Evolutionary conservation across 2,329 filamentous ascomycete species (phyloP), one percentile per base, ranked within the genome.

Genomic region (Paecilomyces sp.): DNA sequence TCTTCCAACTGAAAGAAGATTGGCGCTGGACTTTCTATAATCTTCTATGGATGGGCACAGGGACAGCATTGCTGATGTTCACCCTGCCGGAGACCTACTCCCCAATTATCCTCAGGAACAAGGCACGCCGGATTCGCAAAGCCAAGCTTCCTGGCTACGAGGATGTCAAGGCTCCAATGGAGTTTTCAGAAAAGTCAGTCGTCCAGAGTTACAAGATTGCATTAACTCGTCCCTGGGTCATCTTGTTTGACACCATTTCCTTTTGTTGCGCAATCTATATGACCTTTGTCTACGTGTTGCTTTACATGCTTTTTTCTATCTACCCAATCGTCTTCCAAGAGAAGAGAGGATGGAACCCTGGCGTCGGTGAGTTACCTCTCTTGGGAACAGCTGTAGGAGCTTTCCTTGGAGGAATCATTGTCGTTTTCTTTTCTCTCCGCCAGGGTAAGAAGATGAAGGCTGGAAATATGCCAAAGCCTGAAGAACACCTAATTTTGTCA

Each of bases 21-120:
- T 80, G 77, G 76, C 66, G 75, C 52, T 80, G 76, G 76, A 74
- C 67, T 51, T 77, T 80, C 58, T 79, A 78, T 61, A 75, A 78
- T 47, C 66, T 79, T 3, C 66, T 78, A 3, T 77, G 73, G 75
- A 58, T 78, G 5, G 71, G 69, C 3, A 74, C 65, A 8, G 63
- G 62, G 18, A 72, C 74, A 1, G 65, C 71, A 5, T 22, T 76
- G 6, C 58, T 83, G 3, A 81, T 86, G 78, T 75, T 85, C 57
- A 82, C 82, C 0, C 81, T 87, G 7, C 85, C 84, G 0, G 84
- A 87, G 66, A 87, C 85, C 0, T 79, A 80, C 36, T 77, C 76
- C 0, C 78, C 77, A 0, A 78, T 74, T 3, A 75, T 87, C 3
- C 73, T 88, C 25, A 68, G 76, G 1, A 76, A 80, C 62, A 85